These are phyloP conservation scores for Syzygium syzygioides DNA, from an alignment of 441 rosid species.

Conservation along the genomic window DNA sequence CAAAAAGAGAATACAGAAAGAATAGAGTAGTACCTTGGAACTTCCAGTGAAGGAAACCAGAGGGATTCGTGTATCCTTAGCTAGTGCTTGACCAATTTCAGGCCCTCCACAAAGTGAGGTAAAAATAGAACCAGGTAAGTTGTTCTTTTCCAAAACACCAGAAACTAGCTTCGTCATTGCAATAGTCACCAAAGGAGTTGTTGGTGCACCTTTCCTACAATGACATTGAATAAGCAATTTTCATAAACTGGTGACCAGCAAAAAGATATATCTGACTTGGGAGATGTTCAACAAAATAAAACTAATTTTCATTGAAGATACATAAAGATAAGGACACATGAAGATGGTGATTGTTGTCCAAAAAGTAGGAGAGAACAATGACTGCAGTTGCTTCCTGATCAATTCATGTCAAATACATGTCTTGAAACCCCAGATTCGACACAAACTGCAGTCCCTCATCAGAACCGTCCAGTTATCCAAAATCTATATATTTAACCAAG, in stretches of 20 bases:
- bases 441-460: background rate
- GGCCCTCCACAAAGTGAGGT: slow-evolving; percentile 93
- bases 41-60: slow-evolving; percentile 95
- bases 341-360: background rate
- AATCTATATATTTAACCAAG: background rate
- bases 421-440: background rate
- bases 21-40: slow-evolving; percentile 55
- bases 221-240: background rate
- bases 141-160: slow-evolving; percentile 81
- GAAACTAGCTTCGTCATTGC: slow-evolving; percentile 86
- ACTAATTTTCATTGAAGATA: background rate
- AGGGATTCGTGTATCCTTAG: slow-evolving; percentile 69
- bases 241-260: background rate
- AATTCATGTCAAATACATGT: background rate
- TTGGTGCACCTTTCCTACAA: slow-evolving; percentile 96
- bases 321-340: background rate
- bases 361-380: background rate
- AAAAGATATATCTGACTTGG: background rate
- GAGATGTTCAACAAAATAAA: background rate
- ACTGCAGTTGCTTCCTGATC: background rate
- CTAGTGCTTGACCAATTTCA: slow-evolving; percentile 89
- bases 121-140: slow-evolving; percentile 87
- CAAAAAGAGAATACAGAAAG: slow-evolving; percentile 3
- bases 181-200: slow-evolving; percentile 86
- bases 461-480: background rate